A percentile compares a stretch with the other conserved stretches of the same genome.
phyloP scores from a whole-genome alignment of 192 early-diverging fungal genomes.

The Podila horticola region DNA sequence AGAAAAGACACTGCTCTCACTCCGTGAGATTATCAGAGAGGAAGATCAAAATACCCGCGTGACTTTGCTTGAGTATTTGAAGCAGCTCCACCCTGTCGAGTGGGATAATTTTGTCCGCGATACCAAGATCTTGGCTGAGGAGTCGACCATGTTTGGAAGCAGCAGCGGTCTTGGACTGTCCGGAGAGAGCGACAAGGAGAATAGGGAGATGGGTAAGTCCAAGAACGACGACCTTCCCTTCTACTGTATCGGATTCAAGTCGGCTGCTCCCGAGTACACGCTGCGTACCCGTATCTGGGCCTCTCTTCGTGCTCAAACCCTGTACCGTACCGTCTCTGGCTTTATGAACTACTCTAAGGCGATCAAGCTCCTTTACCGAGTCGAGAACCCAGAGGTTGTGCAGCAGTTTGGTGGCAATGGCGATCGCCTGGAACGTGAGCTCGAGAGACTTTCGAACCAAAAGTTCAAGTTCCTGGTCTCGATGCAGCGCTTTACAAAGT shows the following conservation, averaged over 20 bases:
- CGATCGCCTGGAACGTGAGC: slow-evolving; percentile 74
- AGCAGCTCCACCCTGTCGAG: slow-evolving; percentile 81
- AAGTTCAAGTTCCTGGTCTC: slow-evolving; percentile 89
- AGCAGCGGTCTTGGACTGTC: slow-evolving; percentile 27
- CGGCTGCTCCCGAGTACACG: slow-evolving; percentile 81
- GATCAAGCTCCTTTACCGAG: slow-evolving; percentile 79
- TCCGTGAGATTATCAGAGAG: slow-evolving; percentile 87
- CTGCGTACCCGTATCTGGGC: slow-evolving; percentile 91
- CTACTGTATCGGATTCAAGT: slow-evolving; percentile 86
- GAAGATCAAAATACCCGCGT: slow-evolving; percentile 84
- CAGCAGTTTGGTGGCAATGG: slow-evolving; percentile 70
- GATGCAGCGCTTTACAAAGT: slow-evolving; percentile 87
- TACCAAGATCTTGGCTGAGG: slow-evolving; percentile 81
- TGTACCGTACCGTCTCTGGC: slow-evolving; percentile 87
- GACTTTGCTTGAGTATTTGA: slow-evolving; percentile 84
- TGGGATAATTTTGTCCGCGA: slow-evolving; percentile 95
- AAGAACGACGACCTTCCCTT: slow-evolving; percentile 85
- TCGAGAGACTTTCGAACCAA: slow-evolving; percentile 71
- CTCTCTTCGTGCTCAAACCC: slow-evolving; percentile 84
- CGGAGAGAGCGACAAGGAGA: slow-evolving; percentile 32
- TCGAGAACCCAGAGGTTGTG: slow-evolving; percentile 84
- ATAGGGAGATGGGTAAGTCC: slow-evolving; percentile 68
- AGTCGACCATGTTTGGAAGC: slow-evolving; percentile 55
- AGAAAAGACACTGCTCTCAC: slow-evolving; percentile 84
- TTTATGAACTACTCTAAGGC: slow-evolving; percentile 92